These are phyloP conservation scores for Trypanosoma theileri DNA, from an alignment of 208 protist genomes.

Conservation along the genomic window DNA sequence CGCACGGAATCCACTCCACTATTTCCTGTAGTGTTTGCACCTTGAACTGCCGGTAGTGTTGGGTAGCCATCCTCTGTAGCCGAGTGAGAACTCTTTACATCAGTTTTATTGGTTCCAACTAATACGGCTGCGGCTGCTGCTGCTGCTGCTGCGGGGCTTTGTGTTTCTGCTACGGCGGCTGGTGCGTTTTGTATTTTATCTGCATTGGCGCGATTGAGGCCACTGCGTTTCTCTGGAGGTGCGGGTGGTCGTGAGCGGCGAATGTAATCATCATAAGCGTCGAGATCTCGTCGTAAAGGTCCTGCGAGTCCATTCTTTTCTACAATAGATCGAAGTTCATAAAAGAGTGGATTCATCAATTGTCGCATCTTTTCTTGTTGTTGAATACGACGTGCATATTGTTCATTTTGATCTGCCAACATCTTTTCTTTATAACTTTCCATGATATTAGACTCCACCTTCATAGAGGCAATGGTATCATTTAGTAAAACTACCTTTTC, in stretches of 20 bases:
- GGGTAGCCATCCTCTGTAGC: not conserved
- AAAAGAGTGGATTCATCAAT: conserved; percentile 66
- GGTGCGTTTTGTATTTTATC: not conserved
- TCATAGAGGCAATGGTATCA: conserved; percentile 64
- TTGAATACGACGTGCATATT: conserved; percentile 54
- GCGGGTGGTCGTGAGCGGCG: conserved; percentile 14
- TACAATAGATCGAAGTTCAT: conserved; percentile 61
- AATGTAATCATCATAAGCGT: conserved; percentile 51
- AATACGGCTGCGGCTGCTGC: no score
- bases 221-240: not conserved
- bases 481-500: conserved; percentile 53
- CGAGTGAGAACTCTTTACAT: no score
- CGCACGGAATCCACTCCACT: not conserved
- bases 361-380: conserved; percentile 55
- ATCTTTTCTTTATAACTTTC: conserved; percentile 66
- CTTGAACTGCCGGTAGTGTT: conserved; percentile 18
- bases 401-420: conserved; percentile 77
- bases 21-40: not conserved
- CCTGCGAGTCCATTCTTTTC: conserved; percentile 52
- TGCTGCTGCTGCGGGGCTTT: no score
- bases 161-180: not conserved
- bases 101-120: no score
- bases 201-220: not conserved
- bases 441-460: conserved; percentile 76
- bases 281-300: conserved; percentile 47